These are phyloP conservation scores for Geotrichum cucujoidarum DNA, from an alignment of 1,139 yeast species.

Conservation along the genomic window DNA sequence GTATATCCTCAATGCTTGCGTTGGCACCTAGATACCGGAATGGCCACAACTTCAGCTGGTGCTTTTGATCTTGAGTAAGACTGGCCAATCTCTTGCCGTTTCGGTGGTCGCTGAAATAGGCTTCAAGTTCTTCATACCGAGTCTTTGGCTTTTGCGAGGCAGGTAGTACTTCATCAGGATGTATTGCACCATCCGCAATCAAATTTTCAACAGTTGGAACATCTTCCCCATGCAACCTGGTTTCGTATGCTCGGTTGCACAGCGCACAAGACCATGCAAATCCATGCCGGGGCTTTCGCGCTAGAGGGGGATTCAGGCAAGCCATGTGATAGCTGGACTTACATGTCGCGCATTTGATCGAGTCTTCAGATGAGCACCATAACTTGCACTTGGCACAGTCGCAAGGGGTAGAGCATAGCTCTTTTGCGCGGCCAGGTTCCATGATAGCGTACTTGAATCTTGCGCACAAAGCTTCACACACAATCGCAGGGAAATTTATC, in stretches of 20 bases:
- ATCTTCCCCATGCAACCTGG: slow-evolving; percentile 27
- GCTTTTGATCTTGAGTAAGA: slow-evolving; percentile 37
- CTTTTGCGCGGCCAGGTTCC: slow-evolving; percentile 65
- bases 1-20: slow-evolving; percentile 69
- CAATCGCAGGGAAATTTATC: slow-evolving; percentile 55
- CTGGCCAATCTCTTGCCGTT: slow-evolving; percentile 20
- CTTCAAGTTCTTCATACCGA: slow-evolving; percentile 54
- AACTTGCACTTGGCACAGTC: slow-evolving; percentile 73
- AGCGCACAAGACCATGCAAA: slow-evolving; percentile 90
- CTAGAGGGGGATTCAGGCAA: slow-evolving; percentile 81
- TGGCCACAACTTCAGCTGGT: slow-evolving; percentile 50
- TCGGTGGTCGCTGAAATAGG: slow-evolving; percentile 36
- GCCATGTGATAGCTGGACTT: slow-evolving; percentile 65
- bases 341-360: slow-evolving; percentile 82
- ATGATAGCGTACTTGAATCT: slow-evolving; percentile 71
- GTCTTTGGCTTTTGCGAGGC: slow-evolving; percentile 33
- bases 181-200: not conserved
- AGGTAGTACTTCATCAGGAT: not conserved
- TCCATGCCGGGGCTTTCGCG: slow-evolving; percentile 77
- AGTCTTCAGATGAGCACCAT: slow-evolving; percentile 75
- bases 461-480: slow-evolving; percentile 57
- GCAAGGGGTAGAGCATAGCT: slow-evolving; percentile 57
- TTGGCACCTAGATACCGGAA: slow-evolving; percentile 77
- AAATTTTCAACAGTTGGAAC: slow-evolving; percentile 18
- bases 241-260: slow-evolving; percentile 46